These are phyloP conservation scores for Lactifluus echinatus DNA, from an alignment of 768 basidiomycete genomes.

Conservation along the genomic window DNA sequence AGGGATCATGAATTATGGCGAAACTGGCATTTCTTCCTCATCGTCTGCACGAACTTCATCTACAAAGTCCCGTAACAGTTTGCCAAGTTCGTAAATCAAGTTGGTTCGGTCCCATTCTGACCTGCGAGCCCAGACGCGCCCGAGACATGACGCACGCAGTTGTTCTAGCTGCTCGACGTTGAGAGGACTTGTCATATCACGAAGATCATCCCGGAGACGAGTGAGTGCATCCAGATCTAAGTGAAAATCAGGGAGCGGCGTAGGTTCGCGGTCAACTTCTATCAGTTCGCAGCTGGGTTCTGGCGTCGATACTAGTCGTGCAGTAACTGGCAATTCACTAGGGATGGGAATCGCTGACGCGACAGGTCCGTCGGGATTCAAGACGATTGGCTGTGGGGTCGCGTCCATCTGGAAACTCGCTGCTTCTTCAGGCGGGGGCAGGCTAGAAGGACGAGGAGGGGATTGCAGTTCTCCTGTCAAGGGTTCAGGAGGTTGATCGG, in stretches of 20 bases:
- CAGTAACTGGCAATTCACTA: conserved; percentile 12
- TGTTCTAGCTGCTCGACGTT: conserved; percentile 91
- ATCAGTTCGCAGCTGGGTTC: conserved; percentile 32
- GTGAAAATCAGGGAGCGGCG: conserved; percentile 72
- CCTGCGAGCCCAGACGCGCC: conserved; percentile 73
- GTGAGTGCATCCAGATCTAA: conserved; percentile 44
- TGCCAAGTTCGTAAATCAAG: conserved; percentile 51
- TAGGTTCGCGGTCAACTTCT: conserved; percentile 52
- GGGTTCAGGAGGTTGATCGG: not conserved
- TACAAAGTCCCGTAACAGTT: conserved; percentile 55
- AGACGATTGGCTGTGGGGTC: not conserved
- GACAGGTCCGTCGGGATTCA: not conserved
- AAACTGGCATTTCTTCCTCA: conserved; percentile 9
- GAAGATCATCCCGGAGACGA: conserved; percentile 42
- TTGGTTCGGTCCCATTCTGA: conserved; percentile 74
- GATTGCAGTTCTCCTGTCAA: not conserved
- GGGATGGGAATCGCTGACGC: not conserved
- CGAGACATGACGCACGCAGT: conserved; percentile 75
- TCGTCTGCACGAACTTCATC: conserved; percentile 42
- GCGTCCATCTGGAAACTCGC: not conserved
- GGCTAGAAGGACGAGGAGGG: not conserved
- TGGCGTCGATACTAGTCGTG: conserved; percentile 19
- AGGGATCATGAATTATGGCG: conserved; percentile 2
- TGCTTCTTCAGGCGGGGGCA: not conserved
- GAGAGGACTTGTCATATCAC: conserved; percentile 46